Evolutionary conservation across 1,284 basidiomycete genomes (phyloP), one percentile per base, ranked within the genome.

Genomic region (Ustilago crameri): DNA sequence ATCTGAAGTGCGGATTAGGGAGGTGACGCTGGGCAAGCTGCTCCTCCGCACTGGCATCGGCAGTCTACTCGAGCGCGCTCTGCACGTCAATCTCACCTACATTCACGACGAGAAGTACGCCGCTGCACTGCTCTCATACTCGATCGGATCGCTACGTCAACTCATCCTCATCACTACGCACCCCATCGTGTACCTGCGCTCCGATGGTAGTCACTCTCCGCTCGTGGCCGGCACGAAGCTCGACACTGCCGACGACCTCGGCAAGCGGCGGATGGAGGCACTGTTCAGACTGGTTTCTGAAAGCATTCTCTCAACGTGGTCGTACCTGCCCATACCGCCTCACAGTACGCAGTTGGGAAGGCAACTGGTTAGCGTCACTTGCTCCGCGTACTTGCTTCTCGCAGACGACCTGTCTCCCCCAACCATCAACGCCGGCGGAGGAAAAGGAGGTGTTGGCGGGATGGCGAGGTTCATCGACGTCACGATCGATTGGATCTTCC

Each of bases 71-170:
- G 69, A 72, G 40, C 58, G 51, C 5, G 51, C 51, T 0, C 50
- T 72, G 1, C 58, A 67, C n/a, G 52, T 67, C 44, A 67, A 66
- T 34, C 44, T 72, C n/a, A 72, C 63, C 22, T 72, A 55, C 47
- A 41, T 67, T 15, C 59, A 72, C 42, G 60, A 72, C 35, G 32
- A 50, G 18, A 17, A 22, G 2, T 60, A 57, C 15, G 69, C 63
- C 3, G 34, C 69, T 0, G 34, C 37, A 0, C 46, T 72, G 0
- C 45, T 72, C 4, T 30, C 27, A 2, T 38, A 52, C 15, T 67
- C 64, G 1, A 59, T 60, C 34, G 45, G 48, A 1, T 46, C 69
- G n/a, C 47, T 72, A 9, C 58, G 56, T n/a, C 41, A 38, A 22
- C 37, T 72, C 12, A 49, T 72, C 9, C 24, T 72, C 17, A 46